phyloP scores from a whole-genome alignment of 192 early-diverging fungal genomes.

The Coemansia sp. region DNA sequence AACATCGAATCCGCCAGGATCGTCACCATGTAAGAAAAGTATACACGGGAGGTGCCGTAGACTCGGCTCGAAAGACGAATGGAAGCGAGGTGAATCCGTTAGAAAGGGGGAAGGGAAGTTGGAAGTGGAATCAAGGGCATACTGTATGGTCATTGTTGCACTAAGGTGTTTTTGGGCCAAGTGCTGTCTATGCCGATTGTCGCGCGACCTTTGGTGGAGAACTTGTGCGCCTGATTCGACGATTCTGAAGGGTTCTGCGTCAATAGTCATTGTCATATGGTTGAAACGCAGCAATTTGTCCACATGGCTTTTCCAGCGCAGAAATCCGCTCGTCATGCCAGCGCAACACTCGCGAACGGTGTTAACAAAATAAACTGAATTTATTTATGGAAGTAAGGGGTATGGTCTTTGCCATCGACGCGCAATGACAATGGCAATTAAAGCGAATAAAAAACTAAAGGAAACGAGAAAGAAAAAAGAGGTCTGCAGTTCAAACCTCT shows the following conservation, averaged over 20 bases:
- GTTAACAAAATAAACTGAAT: not conserved
- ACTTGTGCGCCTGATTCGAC: slow-evolving; percentile 28
- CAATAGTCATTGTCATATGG: slow-evolving; percentile 57
- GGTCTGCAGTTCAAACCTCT: not conserved
- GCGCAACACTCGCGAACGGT: not conserved
- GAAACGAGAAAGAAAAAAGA: not conserved
- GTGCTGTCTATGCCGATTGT: slow-evolving; percentile 16
- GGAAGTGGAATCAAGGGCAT: slow-evolving; percentile 52
- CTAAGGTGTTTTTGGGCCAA: slow-evolving; percentile 15
- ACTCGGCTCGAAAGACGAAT: slow-evolving; percentile 56
- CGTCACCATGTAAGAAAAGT: slow-evolving; percentile 46
- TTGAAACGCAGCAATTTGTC: slow-evolving; percentile 56
- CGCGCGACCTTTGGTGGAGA: not conserved
- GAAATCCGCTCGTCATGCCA: slow-evolving; percentile 46
- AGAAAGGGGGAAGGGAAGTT: slow-evolving; percentile 54
- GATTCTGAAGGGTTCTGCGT: slow-evolving; percentile 38
- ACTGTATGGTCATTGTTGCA: slow-evolving; percentile 52
- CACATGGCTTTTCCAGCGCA: slow-evolving; percentile 55
- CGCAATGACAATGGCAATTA: not conserved
- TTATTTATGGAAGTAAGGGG: not conserved
- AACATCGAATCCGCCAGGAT: slow-evolving; percentile 57
- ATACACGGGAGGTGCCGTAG: slow-evolving; percentile 52
- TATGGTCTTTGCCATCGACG: not conserved
- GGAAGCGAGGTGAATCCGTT: slow-evolving; percentile 46
- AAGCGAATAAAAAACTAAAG: not conserved